Conservation (phyloP, 352 stramenopile species). For the Thalassiosira ordinaria region DNA sequence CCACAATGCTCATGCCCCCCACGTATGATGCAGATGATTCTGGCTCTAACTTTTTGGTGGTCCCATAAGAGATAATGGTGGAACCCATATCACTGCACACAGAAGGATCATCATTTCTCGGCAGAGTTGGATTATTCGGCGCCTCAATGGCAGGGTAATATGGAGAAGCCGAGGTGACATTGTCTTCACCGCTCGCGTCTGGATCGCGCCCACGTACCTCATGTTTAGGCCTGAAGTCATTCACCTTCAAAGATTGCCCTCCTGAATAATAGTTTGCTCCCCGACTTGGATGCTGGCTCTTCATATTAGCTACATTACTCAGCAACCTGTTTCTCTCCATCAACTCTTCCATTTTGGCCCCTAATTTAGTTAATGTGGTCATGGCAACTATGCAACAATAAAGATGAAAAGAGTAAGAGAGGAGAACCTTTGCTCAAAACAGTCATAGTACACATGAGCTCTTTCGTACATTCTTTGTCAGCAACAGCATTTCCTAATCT, state of each 20-base stretch:
- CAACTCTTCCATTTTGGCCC: slow-evolving; percentile 49
- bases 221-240: not conserved
- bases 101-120: slow-evolving; percentile 13
- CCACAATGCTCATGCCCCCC: not conserved
- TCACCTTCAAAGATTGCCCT: not conserved
- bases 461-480: slow-evolving; percentile 44
- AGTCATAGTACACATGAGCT: not conserved
- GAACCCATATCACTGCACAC: slow-evolving; percentile 25
- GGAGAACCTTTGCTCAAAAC: no score
- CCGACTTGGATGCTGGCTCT: slow-evolving; percentile 23
- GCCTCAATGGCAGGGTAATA: not conserved
- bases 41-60: slow-evolving; percentile 26
- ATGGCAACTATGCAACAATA: slow-evolving; percentile 14
- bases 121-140: not conserved
- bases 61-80: slow-evolving; percentile 22
- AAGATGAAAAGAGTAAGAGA: not conserved
- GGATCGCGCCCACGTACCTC: slow-evolving; percentile 9
- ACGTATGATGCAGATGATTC: slow-evolving; percentile 18
- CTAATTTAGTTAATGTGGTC: slow-evolving; percentile 32
- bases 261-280: slow-evolving; percentile 5
- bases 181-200: not conserved
- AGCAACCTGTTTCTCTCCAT: slow-evolving; percentile 45
- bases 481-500: slow-evolving; percentile 38
- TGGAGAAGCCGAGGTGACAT: not conserved
- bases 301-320: slow-evolving; percentile 27